Evolutionary conservation across 257 asterid species (phyloP).

Genomic region (Solanum clarkiae): DNA sequence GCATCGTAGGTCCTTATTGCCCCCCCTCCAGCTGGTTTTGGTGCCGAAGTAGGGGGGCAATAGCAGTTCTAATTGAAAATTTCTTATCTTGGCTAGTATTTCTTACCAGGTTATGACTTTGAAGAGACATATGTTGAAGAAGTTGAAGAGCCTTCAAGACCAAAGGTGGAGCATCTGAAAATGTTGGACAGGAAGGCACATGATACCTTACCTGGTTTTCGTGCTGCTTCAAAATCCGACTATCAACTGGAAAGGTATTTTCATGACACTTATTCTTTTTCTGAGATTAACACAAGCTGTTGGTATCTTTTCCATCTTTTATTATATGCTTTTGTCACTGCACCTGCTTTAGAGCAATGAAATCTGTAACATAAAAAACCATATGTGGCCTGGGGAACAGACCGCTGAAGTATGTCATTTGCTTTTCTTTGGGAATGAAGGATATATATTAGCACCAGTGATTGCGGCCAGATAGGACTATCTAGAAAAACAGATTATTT

Average conservation of each 20-base stretch:
- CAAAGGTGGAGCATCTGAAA: conserved; percentile 35
- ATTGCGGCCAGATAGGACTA: background rate
- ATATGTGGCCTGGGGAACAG: background rate
- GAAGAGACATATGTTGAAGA: conserved; percentile 72
- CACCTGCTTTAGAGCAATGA: background rate
- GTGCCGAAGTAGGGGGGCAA: background rate
- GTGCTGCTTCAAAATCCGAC: conserved; percentile 59
- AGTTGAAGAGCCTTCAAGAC: conserved; percentile 70
- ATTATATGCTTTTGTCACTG: background rate
- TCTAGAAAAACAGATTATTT: background rate
- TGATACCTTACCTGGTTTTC: conserved; percentile 64
- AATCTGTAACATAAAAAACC: background rate
- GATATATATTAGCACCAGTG: background rate
- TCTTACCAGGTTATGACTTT: conserved; percentile 58
- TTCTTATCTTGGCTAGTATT: conserved; percentile 1
- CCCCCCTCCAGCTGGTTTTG: background rate
- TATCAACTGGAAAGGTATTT: conserved; percentile 56
- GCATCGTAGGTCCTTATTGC: background rate
- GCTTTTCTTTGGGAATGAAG: background rate
- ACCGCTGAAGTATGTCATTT: background rate
- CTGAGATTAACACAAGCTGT: background rate
- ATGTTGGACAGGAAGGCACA: conserved; percentile 43
- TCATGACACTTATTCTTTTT: background rate
- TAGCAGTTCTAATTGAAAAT: background rate
- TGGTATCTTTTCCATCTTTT: background rate